A percentile compares a stretch with the other conserved stretches of the same genome.
Evolutionary conservation across 2,329 filamentous ascomycete genomes (phyloP).

Genomic region (Diaporthe sp.): DNA sequence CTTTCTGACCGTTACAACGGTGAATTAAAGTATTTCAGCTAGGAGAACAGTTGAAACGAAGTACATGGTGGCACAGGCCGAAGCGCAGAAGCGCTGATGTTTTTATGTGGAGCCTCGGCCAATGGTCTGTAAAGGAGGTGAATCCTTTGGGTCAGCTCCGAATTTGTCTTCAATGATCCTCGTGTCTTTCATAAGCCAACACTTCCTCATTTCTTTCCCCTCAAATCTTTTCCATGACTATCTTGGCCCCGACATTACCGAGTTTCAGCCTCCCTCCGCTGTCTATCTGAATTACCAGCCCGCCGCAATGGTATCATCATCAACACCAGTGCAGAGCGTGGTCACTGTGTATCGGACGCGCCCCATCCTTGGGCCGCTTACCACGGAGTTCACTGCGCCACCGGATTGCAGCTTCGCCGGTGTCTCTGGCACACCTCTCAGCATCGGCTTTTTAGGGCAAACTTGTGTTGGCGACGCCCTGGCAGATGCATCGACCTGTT

Average conservation of each 20-base stretch:
- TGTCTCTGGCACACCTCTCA: neutral
- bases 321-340: neutral
- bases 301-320: neutral
- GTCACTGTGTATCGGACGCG: neutral
- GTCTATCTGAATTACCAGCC: neutral
- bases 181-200: neutral
- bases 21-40: too few species aligned
- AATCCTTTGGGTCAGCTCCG: neutral
- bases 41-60: too few species aligned
- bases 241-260: neutral
- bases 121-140: neutral
- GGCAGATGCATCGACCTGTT: neutral
- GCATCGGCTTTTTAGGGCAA: neutral
- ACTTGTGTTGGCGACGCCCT: neutral
- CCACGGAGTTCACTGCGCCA: constrained; percentile 2
- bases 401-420: neutral
- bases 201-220: neutral
- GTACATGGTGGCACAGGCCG: too few species aligned
- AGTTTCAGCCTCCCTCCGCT: too few species aligned
- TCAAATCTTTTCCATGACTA: neutral
- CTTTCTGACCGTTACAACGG: too few species aligned
- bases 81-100: neutral
- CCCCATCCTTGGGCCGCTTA: constrained; percentile 7
- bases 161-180: neutral
- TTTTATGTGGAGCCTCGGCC: neutral